These are phyloP conservation scores for Escovopsis sp. DNA, from an alignment of 2,329 filamentous ascomycete genomes.

Conservation along the genomic window DNA sequence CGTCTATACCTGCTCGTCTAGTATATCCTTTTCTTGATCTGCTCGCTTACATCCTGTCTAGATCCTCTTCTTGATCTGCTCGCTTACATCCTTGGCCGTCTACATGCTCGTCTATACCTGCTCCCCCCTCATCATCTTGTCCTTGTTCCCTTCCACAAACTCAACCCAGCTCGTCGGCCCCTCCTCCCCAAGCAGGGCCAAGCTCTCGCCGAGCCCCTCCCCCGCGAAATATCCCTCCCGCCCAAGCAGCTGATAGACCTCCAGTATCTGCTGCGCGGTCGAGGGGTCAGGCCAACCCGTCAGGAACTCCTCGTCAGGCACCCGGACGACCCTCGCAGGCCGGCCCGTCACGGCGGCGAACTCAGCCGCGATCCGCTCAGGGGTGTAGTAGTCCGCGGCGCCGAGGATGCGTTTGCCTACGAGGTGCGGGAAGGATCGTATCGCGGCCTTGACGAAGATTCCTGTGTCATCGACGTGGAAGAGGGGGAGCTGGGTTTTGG, in stretches of 20 bases:
- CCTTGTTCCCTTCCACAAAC: conserved; percentile 17
- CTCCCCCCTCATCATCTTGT: conserved; percentile 7
- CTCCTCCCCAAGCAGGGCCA: conserved; percentile 18
- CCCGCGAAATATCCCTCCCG: conserved; percentile 26
- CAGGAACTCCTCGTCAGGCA: conserved; percentile 19
- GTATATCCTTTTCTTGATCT: too few species aligned
- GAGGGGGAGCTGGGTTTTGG: conserved; percentile 21
- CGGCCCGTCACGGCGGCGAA: conserved; percentile 21
- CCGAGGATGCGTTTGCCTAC: conserved; percentile 20
- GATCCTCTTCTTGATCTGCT: too few species aligned
- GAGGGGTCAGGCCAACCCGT: conserved; percentile 3
- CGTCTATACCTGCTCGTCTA: too few species aligned
- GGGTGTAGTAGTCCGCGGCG: conserved; percentile 21
- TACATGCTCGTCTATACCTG: too few species aligned
- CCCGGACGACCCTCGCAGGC: conserved; percentile 14
- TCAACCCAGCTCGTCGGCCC: conserved; percentile 23
- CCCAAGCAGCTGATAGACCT: conserved; percentile 27
- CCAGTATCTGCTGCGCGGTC: conserved; percentile 21
- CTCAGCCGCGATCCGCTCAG: conserved; percentile 16
- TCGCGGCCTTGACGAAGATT: conserved; percentile 20
- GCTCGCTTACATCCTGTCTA: too few species aligned
- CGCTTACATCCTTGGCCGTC: too few species aligned
- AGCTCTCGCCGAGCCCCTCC: conserved; percentile 17
- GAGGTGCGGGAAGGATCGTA: conserved; percentile 13
- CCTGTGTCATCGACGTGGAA: conserved; percentile 25